Conservation (phyloP, 352 stramenopile species). For the Globisporangium iwayamae region DNA sequence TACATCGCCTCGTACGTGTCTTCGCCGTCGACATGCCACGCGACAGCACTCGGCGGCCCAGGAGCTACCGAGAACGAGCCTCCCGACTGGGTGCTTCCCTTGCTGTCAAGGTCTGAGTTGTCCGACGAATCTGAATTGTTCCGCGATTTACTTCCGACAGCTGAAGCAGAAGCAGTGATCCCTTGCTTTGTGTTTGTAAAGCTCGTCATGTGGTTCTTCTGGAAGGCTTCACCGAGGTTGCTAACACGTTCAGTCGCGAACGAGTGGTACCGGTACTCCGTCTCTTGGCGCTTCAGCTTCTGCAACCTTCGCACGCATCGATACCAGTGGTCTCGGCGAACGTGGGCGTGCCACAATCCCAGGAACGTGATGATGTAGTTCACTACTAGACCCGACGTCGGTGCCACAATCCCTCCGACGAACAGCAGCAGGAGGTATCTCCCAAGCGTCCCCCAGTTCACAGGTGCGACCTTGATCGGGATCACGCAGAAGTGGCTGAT, state of each 20-base stretch:
- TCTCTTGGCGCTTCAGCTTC: constrained; percentile 75
- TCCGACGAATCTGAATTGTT: constrained; percentile 13
- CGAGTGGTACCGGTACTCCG: constrained; percentile 68
- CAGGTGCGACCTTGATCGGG: constrained; percentile 45
- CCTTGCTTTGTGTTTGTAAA: constrained; percentile 31
- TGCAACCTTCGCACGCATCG: constrained; percentile 67
- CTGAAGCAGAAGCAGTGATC: constrained; percentile 15
- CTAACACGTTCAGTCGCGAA: constrained; percentile 69
- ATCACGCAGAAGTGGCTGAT: constrained; percentile 61
- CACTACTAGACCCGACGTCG: constrained; percentile 50
- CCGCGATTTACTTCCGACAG: constrained; percentile 6
- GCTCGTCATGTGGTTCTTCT: constrained; percentile 24
- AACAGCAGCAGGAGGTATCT: constrained; percentile 75
- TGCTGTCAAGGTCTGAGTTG: constrained; percentile 25
- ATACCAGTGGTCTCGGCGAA: constrained; percentile 83
- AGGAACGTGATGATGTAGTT: constrained; percentile 83
- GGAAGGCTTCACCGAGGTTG: constrained; percentile 22
- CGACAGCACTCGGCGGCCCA: constrained; percentile 54
- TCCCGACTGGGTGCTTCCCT: constrained; percentile 62
- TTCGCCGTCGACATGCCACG: constrained; percentile 86
- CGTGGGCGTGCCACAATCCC: constrained; percentile 79
- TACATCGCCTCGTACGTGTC: constrained; percentile 86
- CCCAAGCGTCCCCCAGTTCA: constrained; percentile 53
- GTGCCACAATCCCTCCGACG: constrained; percentile 65
- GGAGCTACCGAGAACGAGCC: constrained; percentile 43